A percentile compares a stretch with the other conserved stretches of the same genome.
Evolutionary conservation across 83 land plant species (phyloP).

Genomic region (Thuja plicata): DNA sequence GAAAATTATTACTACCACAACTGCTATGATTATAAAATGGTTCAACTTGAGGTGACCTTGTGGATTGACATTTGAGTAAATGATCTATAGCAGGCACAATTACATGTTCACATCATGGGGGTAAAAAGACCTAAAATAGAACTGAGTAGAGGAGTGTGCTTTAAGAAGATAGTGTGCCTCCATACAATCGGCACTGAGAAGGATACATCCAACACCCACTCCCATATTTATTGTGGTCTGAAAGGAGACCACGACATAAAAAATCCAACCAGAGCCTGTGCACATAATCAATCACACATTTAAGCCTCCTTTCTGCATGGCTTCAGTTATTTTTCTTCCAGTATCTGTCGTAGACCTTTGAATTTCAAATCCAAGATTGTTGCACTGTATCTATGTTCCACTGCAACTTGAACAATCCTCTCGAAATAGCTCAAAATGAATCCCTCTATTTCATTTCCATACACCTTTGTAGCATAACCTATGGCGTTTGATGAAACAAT

Average conservation of each 20-base stretch:
- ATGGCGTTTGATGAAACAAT: too few species aligned
- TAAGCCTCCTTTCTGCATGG: too few species aligned
- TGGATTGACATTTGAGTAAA: slow-evolving; percentile 40
- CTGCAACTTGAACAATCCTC: too few species aligned
- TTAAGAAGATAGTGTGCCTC: slow-evolving; percentile 24
- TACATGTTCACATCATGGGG: neutral
- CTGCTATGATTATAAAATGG: slow-evolving; percentile 65
- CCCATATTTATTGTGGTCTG: slow-evolving; percentile 68
- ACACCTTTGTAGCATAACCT: too few species aligned
- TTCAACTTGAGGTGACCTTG: slow-evolving; percentile 55
- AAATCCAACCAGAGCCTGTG: slow-evolving; percentile 73
- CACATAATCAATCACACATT: neutral
- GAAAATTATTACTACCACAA: slow-evolving; percentile 46
- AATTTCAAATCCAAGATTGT: neutral
- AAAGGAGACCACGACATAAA: slow-evolving; percentile 53
- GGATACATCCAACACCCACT: slow-evolving; percentile 55
- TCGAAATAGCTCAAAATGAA: too few species aligned
- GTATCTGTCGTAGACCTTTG: too few species aligned
- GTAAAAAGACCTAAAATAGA: neutral
- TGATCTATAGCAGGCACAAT: slow-evolving; percentile 25
- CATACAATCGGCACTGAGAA: slow-evolving; percentile 57
- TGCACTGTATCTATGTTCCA: too few species aligned
- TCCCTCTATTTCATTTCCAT: too few species aligned
- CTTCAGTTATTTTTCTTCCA: too few species aligned
- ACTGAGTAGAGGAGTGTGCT: too few species aligned